Base-by-base conservation (phyloP, 202 grass and related monocot species). In the Panicum virgatum region DNA sequence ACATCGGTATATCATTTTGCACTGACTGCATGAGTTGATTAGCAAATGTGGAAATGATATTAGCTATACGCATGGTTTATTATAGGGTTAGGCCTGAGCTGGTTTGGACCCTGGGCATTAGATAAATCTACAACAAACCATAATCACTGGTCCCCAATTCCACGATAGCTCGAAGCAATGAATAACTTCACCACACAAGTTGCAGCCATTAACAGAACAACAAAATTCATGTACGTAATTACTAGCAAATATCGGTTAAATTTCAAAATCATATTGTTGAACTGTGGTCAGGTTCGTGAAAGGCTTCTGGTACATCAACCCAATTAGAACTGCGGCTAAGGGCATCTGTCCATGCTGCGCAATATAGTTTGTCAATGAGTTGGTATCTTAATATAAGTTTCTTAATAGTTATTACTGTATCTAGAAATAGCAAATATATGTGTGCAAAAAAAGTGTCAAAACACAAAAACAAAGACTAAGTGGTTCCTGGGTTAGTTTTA, bases 161-260 rank as follows among this genome's bases (percentile, higher is more conserved):
- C 12, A 64, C 5, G 9, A 53, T 7, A 54, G 34, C 7, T 38
- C 30, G 18, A 67, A 53, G 19, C 9, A 80, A 9, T 42, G 5
- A 53, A 80, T 18, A 62, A n/a, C 5, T 62, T 25, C 2, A 46
- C 37, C 14, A 8, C 32, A 46, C 59, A 29, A 38, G 50, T 76
- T 84, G 72, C 59, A 29, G 27, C 52, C 14, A 44, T 34, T 13
- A 83, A 58, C 38, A 59, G 37, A 52, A 74, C 8, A 68, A 26
- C 5, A 12, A 68, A 73, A 59, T 38, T 25, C 20, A 29, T 60
- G 40, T 61, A 40, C 39, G 3, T 3, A 60, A 77, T 19, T 59
- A 38, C 12, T 37, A 10, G 38, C 10, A 23, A 54, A 73, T 13
- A 0, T 56, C 34, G 6, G 47, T 2, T 54, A 38, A 56, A 52